Percentiles rank a stretch among this genome's conserved stretches.
Evolutionary conservation across 106 monocot species (phyloP).

Genomic region (Dendrobium huoshanense): DNA sequence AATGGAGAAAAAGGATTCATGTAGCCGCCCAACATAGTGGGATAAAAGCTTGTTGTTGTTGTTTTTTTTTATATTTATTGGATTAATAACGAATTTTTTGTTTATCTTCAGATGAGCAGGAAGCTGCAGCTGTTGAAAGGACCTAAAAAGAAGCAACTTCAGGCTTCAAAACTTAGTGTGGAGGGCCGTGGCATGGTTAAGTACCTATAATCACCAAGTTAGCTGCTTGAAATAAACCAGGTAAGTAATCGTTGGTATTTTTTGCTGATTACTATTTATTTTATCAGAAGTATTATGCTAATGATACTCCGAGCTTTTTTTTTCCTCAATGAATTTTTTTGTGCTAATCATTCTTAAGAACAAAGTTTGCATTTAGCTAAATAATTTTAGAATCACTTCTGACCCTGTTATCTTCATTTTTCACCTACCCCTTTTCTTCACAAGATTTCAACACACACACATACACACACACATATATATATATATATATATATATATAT

Average conservation of each 20-base stretch:
- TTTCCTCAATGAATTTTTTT: not conserved
- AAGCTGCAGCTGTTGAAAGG: constrained; percentile 89
- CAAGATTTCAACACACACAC: too few relatives aligned
- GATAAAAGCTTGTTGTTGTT: too few relatives aligned
- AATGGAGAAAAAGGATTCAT: too few relatives aligned
- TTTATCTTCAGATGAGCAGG: constrained; percentile 70
- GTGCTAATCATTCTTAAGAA: not conserved
- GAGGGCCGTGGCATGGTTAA: constrained; percentile 96
- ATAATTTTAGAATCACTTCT: too few relatives aligned
- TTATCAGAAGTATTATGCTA: not conserved
- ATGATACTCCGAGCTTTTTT: not conserved
- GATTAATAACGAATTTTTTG: constrained; percentile 2
- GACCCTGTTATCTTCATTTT: too few relatives aligned
- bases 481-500: too few relatives aligned
- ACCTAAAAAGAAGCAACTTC: constrained; percentile 90
- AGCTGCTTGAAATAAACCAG: not conserved
- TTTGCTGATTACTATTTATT: not conserved
- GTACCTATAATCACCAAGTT: constrained; percentile 38
- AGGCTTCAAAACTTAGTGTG: constrained; percentile 84
- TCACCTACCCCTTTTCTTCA: too few relatives aligned
- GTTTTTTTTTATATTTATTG: not conserved
- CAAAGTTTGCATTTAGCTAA: too few relatives aligned
- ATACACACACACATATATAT: too few relatives aligned
- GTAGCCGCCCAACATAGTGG: too few relatives aligned
- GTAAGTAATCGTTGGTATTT: not conserved